Evolutionary conservation across 352 stramenopile species (phyloP), one percentile per base, ranked within the genome.

Genomic region (Blastocystis hominis): DNA sequence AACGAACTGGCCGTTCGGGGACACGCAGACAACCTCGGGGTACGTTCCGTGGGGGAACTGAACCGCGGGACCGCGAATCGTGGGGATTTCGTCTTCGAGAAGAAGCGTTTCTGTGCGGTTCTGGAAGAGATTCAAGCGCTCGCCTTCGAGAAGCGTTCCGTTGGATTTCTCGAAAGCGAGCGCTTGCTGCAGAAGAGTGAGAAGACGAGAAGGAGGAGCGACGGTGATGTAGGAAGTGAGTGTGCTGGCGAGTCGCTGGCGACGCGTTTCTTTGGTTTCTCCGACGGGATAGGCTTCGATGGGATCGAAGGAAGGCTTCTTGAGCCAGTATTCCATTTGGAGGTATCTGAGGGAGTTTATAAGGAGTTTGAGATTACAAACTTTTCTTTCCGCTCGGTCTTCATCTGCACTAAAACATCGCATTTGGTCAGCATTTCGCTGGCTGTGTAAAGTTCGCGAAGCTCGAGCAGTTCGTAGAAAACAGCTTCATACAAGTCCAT

Each of bases 401-500:
- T 91, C 17, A 93, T 86, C 87, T 86, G 38, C 15, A 87, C 56
- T 34, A 92, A 75, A 0, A 90, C 89, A 44, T 90, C 89, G 3
- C 89, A 78, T 36, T 86, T 90, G 3, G 78, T 75, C 24, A 93
- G 75, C 47, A 93, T 80, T 54, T 92, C 90, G 63, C 86, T 90
- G 7, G 91, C 91, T 24, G 92, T 72, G 56, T 91, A 89, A 9
- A 81, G 64, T 68, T 93, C 91, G 20, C 91, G 66, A 62, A 90
- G 89, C 86, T 97, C 94, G 13, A 96, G 89, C 90, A 97, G 92
- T 77, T 97, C 94, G 0, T 95, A 89, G 30, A 91, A 91, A 42
- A 97, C 90, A 46, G 95, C 90, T 89, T 97, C 94, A 88, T 97
- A 96, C 9, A 97, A 89, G 38, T 94, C 93, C 88, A 84, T 84